Conservation (phyloP, 768 basidiomycete species). For the Mycena floridula region DNA sequence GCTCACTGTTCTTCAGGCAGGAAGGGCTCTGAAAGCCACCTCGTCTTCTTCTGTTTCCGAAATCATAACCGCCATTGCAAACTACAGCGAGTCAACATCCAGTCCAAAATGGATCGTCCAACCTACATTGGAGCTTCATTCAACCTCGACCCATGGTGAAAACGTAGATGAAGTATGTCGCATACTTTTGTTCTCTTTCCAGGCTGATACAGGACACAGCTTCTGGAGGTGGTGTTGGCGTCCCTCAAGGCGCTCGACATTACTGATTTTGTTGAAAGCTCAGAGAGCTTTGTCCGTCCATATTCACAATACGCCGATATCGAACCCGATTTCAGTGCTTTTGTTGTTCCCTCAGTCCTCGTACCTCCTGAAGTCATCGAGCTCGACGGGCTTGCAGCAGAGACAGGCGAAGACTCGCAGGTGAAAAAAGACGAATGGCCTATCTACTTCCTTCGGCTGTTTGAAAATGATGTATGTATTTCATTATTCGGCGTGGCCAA, state of each 20-base stretch:
- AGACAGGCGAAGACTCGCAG: constrained; percentile 64
- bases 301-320: constrained; percentile 46
- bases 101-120: constrained; percentile 62
- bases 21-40: constrained; percentile 55
- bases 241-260: constrained; percentile 58
- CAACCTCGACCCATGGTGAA: constrained; percentile 34
- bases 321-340: constrained; percentile 38
- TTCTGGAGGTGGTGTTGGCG: constrained; percentile 66
- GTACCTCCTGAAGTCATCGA: constrained; percentile 88
- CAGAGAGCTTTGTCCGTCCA: constrained; percentile 57
- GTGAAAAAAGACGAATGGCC: constrained; percentile 83
- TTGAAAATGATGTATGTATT: constrained; percentile 47
- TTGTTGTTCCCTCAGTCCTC: constrained; percentile 70
- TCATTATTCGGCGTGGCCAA: background rate
- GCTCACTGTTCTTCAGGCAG: constrained; percentile 43
- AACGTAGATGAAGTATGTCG: constrained; percentile 55
- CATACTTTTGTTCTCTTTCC: background rate
- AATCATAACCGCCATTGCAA: constrained; percentile 66
- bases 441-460: constrained; percentile 61
- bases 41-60: constrained; percentile 55
- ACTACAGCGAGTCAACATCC: constrained; percentile 57
- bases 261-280: constrained; percentile 51
- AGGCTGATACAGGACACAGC: constrained; percentile 25
- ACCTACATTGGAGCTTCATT: constrained; percentile 50
- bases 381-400: constrained; percentile 61